Evolutionary conservation across 148 eudicot genomes (phyloP), one percentile per base, ranked within the genome.

Genomic region (Camellia sinensis): DNA sequence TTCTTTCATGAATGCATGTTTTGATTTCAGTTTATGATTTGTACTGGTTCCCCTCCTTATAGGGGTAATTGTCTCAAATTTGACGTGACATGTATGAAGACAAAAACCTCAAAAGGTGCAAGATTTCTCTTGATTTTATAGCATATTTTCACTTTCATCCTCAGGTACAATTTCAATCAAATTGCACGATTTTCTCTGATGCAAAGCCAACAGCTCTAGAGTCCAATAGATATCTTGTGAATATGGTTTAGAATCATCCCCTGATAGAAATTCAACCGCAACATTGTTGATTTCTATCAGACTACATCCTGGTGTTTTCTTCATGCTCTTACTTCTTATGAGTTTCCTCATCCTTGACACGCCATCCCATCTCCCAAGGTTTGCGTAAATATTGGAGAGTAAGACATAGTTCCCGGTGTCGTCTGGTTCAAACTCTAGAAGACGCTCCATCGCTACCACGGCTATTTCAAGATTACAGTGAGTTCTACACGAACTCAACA

Each of bases 391-490:
- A 72, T 89, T 87, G 3, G 86, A 82, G 46, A 89, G 86, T 52
- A 84, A 76, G 37, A 89, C 86, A 79, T 87, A 89, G 73, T 82
- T 87, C 53, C 89, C 87, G 2, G 86, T 82, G 57, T 89, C 87
- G 19, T 83, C 83, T 53, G 89, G 92, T 71, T 84, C 85, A 18
- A 85, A 83, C 74, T 89, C 87, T 67, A 83, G 70, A 57, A 89
- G 83, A 5, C 81, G 80, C 80, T 66, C 80, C 76, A 81, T 85
- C 2, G 91, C 89, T 56, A 50, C 60, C 60, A 85, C 79, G 22
- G 84, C 89, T 40, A 89, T 54, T 67, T 78, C 87, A 67, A 86
- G 85, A 74, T 87, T 87, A 40, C 81, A 59, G 62, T 89, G 87
- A 74, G 84, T 73, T 70, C 84, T 80, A 76, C 92, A 88, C 22